phyloP scores from a whole-genome alignment of 495 filamentous ascomycete species.

The Friedmanniomyces endolithicus region DNA sequence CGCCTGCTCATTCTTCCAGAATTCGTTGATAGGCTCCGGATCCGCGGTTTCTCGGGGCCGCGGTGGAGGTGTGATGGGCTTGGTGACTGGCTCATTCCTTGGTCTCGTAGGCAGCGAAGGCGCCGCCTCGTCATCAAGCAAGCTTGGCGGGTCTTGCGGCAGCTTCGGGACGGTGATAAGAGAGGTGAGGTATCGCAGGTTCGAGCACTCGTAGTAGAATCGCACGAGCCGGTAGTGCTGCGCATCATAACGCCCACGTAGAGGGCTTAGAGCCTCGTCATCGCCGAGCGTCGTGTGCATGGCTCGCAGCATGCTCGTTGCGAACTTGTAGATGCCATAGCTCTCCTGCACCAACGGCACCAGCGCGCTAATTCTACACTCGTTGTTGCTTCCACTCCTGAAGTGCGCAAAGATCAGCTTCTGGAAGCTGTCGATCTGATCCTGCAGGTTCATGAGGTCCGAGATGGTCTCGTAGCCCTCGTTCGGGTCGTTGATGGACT shows the following conservation, averaged over 20 bases:
- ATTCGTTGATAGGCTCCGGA: conserved; percentile 90
- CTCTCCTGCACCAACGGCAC: conserved; percentile 93
- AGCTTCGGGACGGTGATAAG: conserved; percentile 93
- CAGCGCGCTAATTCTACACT: conserved; percentile 87
- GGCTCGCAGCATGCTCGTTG: conserved; percentile 43
- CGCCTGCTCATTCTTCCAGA: conserved; percentile 88
- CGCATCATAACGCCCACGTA: conserved; percentile 77
- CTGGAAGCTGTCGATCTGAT: conserved; percentile 96
- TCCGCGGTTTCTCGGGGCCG: conserved; percentile 47
- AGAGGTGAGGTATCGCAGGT: conserved; percentile 87
- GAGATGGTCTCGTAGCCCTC: conserved; percentile 97
- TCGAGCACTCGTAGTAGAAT: conserved; percentile 98
- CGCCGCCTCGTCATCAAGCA: conserved; percentile 54
- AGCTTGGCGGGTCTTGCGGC: conserved; percentile 78
- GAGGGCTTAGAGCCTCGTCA: conserved; percentile 82
- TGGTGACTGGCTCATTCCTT: conserved; percentile 46
- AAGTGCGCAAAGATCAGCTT: conserved; percentile 97
- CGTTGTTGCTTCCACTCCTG: conserved; percentile 77
- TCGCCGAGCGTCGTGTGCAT: conserved; percentile 97
- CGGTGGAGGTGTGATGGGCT: conserved; percentile 52
- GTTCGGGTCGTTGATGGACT: conserved; percentile 96
- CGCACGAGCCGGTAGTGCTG: conserved; percentile 92
- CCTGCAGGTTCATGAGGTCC: conserved; percentile 91
- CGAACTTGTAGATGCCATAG: conserved; percentile 63
- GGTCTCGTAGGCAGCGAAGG: conserved; percentile 77